Base-by-base conservation (phyloP, 1,284 basidiomycete species). In the Vanrija humicola region DNA sequence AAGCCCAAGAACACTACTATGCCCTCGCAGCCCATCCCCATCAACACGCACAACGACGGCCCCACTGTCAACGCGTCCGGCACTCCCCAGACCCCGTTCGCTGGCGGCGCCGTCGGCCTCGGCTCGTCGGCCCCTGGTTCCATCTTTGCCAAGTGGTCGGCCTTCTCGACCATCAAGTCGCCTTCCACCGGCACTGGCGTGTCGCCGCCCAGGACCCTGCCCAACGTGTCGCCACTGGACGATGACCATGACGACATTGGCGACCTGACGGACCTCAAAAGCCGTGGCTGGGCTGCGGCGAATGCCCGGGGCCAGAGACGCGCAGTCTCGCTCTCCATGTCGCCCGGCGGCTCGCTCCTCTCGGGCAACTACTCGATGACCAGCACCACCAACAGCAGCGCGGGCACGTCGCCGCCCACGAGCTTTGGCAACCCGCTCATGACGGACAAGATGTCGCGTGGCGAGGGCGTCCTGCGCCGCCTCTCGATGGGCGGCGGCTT, bases 391-490 rank as follows among this genome's bases (percentile, higher is more conserved):
- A 50, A 23, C 34, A 21, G 46, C 49, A 38, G 26, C 34, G 55
- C 48, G n/a, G 38, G 39, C 43, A 28, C 43, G 49, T 49, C 51
- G 39, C 55, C 43, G n/a, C 46, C 44, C 40, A 54, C 21, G 50
- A 63, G 62, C 5, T 64, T 68, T 12, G 50, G 72, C 46, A 66
- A 64, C 38, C 34, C 34, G 34, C 34, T 34, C 34, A 34, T 34
- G 34, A 34, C 9, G 10, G 72, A 73, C 57, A 73, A 74, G 54
- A 64, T 62, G 25, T 65, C 71, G 8, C 69, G 64, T 49, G 72
- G 70, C 29, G 66, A 74, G 55, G 72, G 72, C 18, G 66, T 71
- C 3, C 53, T 74, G 12, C 58, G 71, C 21, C 63, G 72, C n/a
- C 56, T 74, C 52, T 69, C 67, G 39, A 52, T 74, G 38, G 61